Percentiles rank a stretch among this genome's conserved stretches.
These are phyloP conservation scores for Mesembryanthemum crystallinum DNA, from an alignment of 148 eudicot genomes.

Conservation along the genomic window DNA sequence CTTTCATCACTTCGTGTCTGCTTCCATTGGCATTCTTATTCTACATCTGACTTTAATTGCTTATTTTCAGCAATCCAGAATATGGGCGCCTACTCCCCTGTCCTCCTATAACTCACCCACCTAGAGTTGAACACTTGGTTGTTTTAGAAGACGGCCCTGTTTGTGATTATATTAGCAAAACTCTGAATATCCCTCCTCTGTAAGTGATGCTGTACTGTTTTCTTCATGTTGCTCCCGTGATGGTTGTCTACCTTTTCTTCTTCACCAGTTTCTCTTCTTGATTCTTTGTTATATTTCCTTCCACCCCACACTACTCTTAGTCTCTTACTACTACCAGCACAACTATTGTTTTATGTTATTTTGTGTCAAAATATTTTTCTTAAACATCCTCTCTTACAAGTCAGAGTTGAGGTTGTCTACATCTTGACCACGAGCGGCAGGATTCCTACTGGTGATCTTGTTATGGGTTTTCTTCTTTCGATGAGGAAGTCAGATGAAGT, in stretches of 20 bases:
- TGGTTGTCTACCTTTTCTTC: background rate
- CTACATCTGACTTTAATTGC: conserved; percentile 2
- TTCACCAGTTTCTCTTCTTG: too few species aligned
- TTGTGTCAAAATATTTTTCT: background rate
- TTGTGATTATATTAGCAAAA: conserved; percentile 61
- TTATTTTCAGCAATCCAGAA: conserved; percentile 44
- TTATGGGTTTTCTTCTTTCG: background rate
- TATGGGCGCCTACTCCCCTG: conserved; percentile 81
- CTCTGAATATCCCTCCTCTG: conserved; percentile 74
- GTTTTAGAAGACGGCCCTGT: conserved; percentile 76
- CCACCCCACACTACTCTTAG: background rate
- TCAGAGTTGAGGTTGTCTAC: too few species aligned
- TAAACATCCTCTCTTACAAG: background rate
- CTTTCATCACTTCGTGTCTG: background rate
- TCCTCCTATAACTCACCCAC: conserved; percentile 53
- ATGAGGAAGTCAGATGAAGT: conserved; percentile 18
- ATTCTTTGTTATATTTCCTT: background rate
- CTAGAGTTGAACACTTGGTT: conserved; percentile 89
- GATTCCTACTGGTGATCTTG: too few species aligned
- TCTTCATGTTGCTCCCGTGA: background rate
- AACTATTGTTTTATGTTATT: background rate
- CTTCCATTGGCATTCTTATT: background rate
- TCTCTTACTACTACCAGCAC: too few species aligned
- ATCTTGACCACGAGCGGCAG: too few species aligned
- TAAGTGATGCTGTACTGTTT: conserved; percentile 40